Evolutionary conservation across 805 yeast genomes (phyloP), one percentile per base, ranked within the genome.

Genomic region (Saccharomyces eubayanus): DNA sequence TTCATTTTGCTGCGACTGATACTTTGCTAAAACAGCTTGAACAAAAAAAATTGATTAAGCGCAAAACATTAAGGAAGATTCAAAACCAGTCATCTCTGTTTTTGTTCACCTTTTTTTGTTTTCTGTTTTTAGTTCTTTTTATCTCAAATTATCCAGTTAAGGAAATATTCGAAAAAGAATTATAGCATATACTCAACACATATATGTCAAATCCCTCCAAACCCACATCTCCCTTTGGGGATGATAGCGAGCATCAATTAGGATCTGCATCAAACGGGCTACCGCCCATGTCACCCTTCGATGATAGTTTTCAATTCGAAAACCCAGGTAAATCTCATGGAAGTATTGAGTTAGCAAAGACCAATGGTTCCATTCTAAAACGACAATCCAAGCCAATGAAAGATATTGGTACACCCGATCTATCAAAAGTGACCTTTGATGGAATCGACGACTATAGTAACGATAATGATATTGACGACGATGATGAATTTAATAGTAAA

Each of bases 291-390:
- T 66, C 70, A 5, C 70, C 72, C 11, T 68, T 67, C 48, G 68
- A 66, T 43, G 72, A 66, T 49, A 56, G 57, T 10, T 65, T 59
- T 41, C 59, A 63, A 29, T 61, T 64, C 27, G 66, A 63, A 47
- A 51, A 60, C 14, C 53, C 50, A 10, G 53, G 43, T 11, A 30
- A 36, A 16, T 49, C 46, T 9, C 43, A 48, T n/a, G 21, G 40
- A 21, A 50, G 31, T 28, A 47, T 46, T 46, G 43, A 48, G 28
- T 21, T 36, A 40, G 54, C 31, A 14, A 50, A 30, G 51, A 53
- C 57, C 53, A 52, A 56, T 45, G 56, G 58, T 24, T 59, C 60
- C 3, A 58, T 56, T 47, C 43, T 59, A 46, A 59, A 52, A 46
- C 57, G 53, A 28, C 56, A 58, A 36, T 16, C 29, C 58, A 58